Conservation (phyloP, 305 asterid genomes). For the Fraxinus sp. region DNA sequence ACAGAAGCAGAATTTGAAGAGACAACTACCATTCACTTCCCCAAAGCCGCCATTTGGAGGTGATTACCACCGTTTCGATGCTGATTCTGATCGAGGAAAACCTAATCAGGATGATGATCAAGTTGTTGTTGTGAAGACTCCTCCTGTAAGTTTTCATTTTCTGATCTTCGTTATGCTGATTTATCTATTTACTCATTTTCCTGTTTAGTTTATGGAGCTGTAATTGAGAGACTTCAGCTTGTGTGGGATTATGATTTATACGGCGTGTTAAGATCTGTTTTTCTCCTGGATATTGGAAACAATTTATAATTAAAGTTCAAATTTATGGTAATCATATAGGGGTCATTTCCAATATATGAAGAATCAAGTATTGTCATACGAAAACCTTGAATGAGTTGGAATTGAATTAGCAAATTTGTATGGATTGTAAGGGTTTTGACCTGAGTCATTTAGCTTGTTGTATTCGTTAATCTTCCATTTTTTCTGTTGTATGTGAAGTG, state of each 20-base stretch:
- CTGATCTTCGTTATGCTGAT: background rate
- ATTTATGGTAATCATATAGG: slow-evolving; percentile 8
- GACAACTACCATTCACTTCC: slow-evolving; percentile 65
- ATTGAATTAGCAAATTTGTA: background rate
- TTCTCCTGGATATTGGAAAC: background rate
- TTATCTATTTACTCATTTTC: slow-evolving; percentile 5
- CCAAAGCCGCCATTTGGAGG: slow-evolving; percentile 68
- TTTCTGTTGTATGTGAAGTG: slow-evolving; percentile 25
- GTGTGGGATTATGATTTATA: background rate
- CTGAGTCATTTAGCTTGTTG: slow-evolving; percentile 14
- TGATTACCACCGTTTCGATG: slow-evolving; percentile 69
- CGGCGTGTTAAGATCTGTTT: no score
- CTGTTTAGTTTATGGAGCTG: slow-evolving; percentile 8
- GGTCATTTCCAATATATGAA: background rate
- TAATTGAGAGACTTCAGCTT: slow-evolving; percentile 14
- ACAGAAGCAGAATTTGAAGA: slow-evolving; percentile 47
- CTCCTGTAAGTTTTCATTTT: slow-evolving; percentile 50
- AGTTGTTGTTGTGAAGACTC: slow-evolving; percentile 57
- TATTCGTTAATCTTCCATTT: background rate
- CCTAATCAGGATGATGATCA: slow-evolving; percentile 47
- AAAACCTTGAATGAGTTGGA: background rate
- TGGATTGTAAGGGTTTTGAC: slow-evolving; percentile 4
- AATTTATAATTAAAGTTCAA: slow-evolving; percentile 9
- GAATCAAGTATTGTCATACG: slow-evolving; percentile 17
- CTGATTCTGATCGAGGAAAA: slow-evolving; percentile 32